Evolutionary conservation across 768 basidiomycete genomes (phyloP).

Genomic region (Pleurotus ostreatus): DNA sequence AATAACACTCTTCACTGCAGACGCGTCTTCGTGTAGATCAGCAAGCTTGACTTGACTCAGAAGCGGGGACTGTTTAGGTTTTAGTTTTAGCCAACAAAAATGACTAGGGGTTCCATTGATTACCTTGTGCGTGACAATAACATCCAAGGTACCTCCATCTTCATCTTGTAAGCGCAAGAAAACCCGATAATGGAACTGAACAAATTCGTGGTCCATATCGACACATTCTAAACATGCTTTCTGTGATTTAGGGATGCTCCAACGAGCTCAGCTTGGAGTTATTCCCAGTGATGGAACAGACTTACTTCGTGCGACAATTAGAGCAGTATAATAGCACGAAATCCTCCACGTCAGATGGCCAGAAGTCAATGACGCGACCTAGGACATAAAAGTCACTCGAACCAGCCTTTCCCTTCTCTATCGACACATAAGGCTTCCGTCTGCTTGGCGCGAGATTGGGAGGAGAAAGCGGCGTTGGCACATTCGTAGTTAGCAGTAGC

Average conservation of each 20-base stretch:
- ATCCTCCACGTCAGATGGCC: conserved; percentile 45
- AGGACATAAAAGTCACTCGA: conserved; percentile 37
- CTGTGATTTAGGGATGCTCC: conserved; percentile 39
- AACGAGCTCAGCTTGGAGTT: not conserved
- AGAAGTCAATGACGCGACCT: conserved; percentile 53
- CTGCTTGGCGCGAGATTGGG: not conserved
- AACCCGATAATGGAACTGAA: conserved; percentile 44
- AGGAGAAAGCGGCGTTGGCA: not conserved
- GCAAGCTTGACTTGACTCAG: conserved; percentile 40
- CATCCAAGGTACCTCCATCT: conserved; percentile 32
- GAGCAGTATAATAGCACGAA: conserved; percentile 47
- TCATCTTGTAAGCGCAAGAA: conserved; percentile 51
- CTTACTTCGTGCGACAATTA: conserved; percentile 49
- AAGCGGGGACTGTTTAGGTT: conserved; percentile 32
- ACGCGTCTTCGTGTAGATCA: conserved; percentile 37
- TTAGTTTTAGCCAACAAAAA: not conserved
- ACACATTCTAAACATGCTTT: conserved; percentile 48
- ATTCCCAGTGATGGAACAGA: not conserved
- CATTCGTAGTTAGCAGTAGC: not conserved
- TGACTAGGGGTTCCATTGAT: conserved; percentile 19
- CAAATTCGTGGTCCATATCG: conserved; percentile 48
- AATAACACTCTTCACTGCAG: conserved; percentile 31
- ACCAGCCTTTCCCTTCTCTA: conserved; percentile 31
- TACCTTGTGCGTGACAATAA: conserved; percentile 44
- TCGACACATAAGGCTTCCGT: conserved; percentile 19